Base-by-base conservation (phyloP, 169 alveolate genomes). In the Plasmodium gallinaceum region DNA sequence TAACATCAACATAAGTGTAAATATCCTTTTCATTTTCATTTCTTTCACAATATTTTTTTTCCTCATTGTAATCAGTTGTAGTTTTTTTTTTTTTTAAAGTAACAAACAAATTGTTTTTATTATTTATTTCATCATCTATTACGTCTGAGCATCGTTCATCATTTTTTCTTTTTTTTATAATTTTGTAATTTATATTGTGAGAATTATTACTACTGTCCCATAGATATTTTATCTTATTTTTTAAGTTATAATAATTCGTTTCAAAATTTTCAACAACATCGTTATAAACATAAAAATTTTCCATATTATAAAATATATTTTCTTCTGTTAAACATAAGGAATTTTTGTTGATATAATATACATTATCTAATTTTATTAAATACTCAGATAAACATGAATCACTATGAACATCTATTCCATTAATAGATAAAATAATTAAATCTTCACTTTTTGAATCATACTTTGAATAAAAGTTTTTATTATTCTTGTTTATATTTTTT, bases 351-450 rank as follows among this genome's bases (percentile, higher is more conserved):
- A 86, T 58, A 24, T 86, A 86, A 71, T 86, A 86, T 20, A 54
- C 22, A 60, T 54, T 5, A 70, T 86, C 87, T 20, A 86, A 52
- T 46, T 86, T 86, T 10, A 71, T 61, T 51, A 86, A 42, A 32
- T 71, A 86, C n/a, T 86, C 92, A 7, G 92, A 86, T 18, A 86
- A 12, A 20, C 88, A 69, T 8, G 88, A 86, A 70, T 86, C 75
- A n/a, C 42, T 86, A 39, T 86, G 92, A 22, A 86, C 76, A 86
- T 86, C 75, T 14, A 86, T 14, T 18, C 92, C 92, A 71, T 86
- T 86, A 24, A 86, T 57, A 18, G 92, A 86, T 26, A 86, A 48
- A 16, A 83, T 5, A 39, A 83, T 52, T 22, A 83, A 54, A 71
- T 68, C 91, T 7, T 83, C 83, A 9, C 61, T 65, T 69, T 75